phyloP scores from a whole-genome alignment of 306 rosid genomes.

The Astragalus glycyphyllos region DNA sequence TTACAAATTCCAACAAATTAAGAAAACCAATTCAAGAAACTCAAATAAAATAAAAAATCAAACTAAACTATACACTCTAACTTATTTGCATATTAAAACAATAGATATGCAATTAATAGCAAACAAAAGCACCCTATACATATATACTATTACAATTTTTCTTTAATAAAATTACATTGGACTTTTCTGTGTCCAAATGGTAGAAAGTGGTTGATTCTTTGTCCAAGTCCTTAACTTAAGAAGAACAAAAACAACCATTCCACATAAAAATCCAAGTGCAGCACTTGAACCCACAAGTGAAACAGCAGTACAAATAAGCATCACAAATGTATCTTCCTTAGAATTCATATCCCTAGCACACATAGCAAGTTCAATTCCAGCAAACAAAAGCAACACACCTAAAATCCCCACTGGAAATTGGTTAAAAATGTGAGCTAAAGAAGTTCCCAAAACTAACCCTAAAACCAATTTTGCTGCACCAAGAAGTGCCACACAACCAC shows the following conservation, averaged over 20 bases:
- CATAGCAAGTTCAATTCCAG: constrained; percentile 49
- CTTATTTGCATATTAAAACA: background rate
- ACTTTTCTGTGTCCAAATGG: constrained; percentile 43
- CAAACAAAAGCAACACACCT: constrained; percentile 42
- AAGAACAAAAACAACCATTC: constrained; percentile 36
- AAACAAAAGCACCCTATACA: background rate
- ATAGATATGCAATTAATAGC: background rate
- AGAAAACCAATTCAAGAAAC: background rate
- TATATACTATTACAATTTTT: background rate
- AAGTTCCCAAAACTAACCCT: constrained; percentile 43
- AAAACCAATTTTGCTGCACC: constrained; percentile 25
- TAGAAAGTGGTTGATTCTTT: constrained; percentile 41
- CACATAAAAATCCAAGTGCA: constrained; percentile 46
- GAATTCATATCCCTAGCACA: constrained; percentile 45
- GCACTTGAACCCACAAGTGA: constrained; percentile 49
- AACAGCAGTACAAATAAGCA: constrained; percentile 43
- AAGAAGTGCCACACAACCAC: constrained; percentile 42
- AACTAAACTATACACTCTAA: background rate
- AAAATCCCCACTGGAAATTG: constrained; percentile 42
- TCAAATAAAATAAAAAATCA: background rate
- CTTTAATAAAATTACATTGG: background rate
- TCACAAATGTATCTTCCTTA: constrained; percentile 44
- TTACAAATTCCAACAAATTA: background rate
- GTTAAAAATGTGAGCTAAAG: constrained; percentile 38
- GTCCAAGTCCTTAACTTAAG: constrained; percentile 42